phyloP scores from a whole-genome alignment of 2,329 filamentous ascomycete genomes.

The Cordyceps tenuipes region DNA sequence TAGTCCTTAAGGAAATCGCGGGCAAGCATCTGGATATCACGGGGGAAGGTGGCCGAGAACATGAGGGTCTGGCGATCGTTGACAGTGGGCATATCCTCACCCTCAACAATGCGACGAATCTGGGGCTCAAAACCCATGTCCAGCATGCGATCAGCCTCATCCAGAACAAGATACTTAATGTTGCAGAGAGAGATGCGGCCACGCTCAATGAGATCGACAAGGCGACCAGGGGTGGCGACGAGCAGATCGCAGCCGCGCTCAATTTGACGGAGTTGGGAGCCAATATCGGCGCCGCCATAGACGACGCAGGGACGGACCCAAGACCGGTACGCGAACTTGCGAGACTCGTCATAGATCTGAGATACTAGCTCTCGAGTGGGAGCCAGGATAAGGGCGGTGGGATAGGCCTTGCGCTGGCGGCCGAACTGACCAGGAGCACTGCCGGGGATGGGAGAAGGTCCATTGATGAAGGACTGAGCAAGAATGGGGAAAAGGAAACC shows the following conservation, averaged over 20 bases:
- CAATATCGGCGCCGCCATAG: conserved; percentile 98
- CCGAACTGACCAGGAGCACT: conserved; percentile 64
- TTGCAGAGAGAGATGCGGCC: conserved; percentile 94
- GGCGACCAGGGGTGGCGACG: conserved; percentile 92
- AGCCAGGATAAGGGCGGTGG: conserved; percentile 89
- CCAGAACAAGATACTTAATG: conserved; percentile 98
- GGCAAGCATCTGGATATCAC: conserved; percentile 98
- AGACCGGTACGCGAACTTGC: conserved; percentile 97
- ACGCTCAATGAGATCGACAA: conserved; percentile 97
- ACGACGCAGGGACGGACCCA: conserved; percentile 98
- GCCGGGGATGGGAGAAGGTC: conserved; percentile 63
- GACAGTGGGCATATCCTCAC: conserved; percentile 90
- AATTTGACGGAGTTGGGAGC: conserved; percentile 94
- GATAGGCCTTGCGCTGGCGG: conserved; percentile 95
- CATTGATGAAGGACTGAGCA: conserved; percentile 90
- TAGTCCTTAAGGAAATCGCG: conserved; percentile 99
- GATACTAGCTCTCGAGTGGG: conserved; percentile 97
- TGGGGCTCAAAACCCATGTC: conserved; percentile 99
- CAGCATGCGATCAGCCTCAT: conserved; percentile 99
- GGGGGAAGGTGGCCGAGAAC: conserved; percentile 99
- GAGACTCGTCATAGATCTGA: conserved; percentile 94
- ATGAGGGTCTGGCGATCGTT: conserved; percentile 91
- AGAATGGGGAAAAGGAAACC: conserved; percentile 99
- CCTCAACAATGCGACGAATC: conserved; percentile 96
- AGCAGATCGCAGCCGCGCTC: conserved; percentile 95